A percentile compares a stretch with the other conserved stretches of the same genome.
Evolutionary conservation across 2,329 filamentous ascomycete species (phyloP).

Genomic region (Nemania diffusa): DNA sequence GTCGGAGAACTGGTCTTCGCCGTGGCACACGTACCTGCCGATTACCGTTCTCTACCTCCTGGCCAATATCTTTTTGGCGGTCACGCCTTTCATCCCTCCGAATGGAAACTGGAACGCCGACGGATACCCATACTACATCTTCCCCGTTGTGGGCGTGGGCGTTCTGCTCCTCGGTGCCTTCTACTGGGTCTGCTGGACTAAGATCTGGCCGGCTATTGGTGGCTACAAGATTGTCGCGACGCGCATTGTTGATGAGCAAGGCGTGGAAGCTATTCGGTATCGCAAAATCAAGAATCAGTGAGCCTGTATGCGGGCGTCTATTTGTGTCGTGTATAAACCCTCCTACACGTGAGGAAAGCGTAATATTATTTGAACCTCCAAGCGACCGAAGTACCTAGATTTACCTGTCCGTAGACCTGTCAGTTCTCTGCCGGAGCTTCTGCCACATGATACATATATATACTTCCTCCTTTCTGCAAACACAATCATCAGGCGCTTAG

Average conservation of each 20-base stretch:
- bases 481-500: background rate
- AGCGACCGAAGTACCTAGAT: background rate
- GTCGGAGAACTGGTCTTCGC: conserved; percentile 63
- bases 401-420: background rate
- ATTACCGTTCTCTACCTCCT: conserved; percentile 61
- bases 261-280: conserved; percentile 47
- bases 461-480: background rate
- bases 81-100: conserved; percentile 67
- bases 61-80: conserved; percentile 62
- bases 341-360: background rate
- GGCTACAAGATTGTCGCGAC: conserved; percentile 62
- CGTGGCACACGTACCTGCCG: conserved; percentile 62
- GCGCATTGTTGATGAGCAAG: conserved; percentile 53
- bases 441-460: background rate
- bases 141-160: conserved; percentile 64
- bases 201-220: conserved; percentile 59
- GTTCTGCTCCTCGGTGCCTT: conserved; percentile 61
- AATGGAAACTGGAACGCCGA: conserved; percentile 58
- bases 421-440: background rate
- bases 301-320: conserved; percentile 3
- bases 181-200: conserved; percentile 66
- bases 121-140: conserved; percentile 66
- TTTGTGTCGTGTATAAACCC: background rate
- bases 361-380: background rate
- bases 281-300: conserved; percentile 45